Base-by-base conservation (phyloP, 2,329 filamentous ascomycete species). In the Byssothecium circinans region DNA sequence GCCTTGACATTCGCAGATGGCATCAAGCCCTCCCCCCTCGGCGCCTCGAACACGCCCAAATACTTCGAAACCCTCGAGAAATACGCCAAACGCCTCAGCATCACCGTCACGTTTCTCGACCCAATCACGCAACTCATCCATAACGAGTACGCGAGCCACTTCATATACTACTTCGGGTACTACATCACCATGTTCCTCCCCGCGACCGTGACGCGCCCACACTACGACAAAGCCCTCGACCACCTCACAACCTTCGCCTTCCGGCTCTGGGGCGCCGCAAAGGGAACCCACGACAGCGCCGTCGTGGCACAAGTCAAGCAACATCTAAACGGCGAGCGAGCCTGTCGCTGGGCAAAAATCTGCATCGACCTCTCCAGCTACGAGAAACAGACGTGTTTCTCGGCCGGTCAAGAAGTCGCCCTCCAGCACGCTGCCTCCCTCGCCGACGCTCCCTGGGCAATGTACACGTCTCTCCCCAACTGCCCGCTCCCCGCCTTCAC, bases 151-250 rank as follows among this genome's bases (percentile, higher is more conserved):
- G 50, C 67, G 1, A 53, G 50, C 2, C 60, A 50, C 0, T 69
- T 69, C 46, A 61, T 69, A 52, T 67, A 58, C 54, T 69, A 60
- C 44, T 65, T 55, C 49, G 60, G 53, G 2, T 67, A 61, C 54
- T 69, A 69, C 56, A 56, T 65, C 42, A 52, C 62, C 52, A 60
- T 59, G 0, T 60, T 65, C 38, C 54, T 69, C 2, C 61, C 64
- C 0, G 3, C 45, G 6, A 52, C 54, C 1, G 22, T 68, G 2
- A 42, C 49, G 0, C 50, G 40, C 0, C 40, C 54, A 1, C 67
- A 69, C 30, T 52, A 63, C 29, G 37, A 64, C 41, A 47, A 47
- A 30, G 65, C 58, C 1, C 58, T 63, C 23, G 66, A 70, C 38
- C 50, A 52, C 15, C 61, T 69, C 8, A 46, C 63, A 5, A 61